Conservation (phyloP, 768 basidiomycete species). For the Lentinula boryana region DNA sequence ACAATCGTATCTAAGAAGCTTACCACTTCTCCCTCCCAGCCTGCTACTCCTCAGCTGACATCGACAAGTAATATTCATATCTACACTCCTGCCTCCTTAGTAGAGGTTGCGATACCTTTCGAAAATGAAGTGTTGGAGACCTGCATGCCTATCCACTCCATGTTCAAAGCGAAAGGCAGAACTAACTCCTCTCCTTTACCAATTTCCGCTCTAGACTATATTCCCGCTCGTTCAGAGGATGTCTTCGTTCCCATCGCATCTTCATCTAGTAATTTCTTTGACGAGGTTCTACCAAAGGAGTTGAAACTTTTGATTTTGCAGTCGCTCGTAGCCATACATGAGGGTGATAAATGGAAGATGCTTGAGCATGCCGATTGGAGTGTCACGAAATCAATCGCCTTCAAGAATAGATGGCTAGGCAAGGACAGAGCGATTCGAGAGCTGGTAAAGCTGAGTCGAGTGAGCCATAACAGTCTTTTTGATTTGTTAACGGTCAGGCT, state of each 20-base stretch:
- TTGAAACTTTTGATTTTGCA: conserved; percentile 56
- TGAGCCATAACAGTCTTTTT: conserved; percentile 30
- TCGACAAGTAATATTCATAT: not conserved
- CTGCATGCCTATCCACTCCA: not conserved
- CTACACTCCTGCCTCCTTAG: not conserved
- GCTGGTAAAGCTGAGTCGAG: conserved; percentile 73
- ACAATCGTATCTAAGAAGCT: conserved; percentile 45
- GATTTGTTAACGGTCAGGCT: conserved; percentile 6
- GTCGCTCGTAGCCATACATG: conserved; percentile 50
- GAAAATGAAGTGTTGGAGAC: not conserved
- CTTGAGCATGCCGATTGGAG: conserved; percentile 52
- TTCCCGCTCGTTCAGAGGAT: conserved; percentile 45
- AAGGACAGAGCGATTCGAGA: conserved; percentile 69
- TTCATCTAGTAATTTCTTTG: conserved; percentile 54
- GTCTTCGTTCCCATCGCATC: conserved; percentile 46
- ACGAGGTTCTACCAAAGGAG: conserved; percentile 67
- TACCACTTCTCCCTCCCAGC: not conserved
- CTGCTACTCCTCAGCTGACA: not conserved
- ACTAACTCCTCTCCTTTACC: conserved; percentile 65
- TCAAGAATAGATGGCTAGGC: conserved; percentile 70
- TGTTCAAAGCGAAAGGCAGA: conserved; percentile 46
- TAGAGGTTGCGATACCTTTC: not conserved
- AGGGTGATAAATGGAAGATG: conserved; percentile 46
- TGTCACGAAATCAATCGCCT: conserved; percentile 51
- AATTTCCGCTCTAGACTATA: conserved; percentile 51